Evolutionary conservation across 2,329 filamentous ascomycete species (phyloP).

Genomic region (Aspergillus ochraceoroseus): DNA sequence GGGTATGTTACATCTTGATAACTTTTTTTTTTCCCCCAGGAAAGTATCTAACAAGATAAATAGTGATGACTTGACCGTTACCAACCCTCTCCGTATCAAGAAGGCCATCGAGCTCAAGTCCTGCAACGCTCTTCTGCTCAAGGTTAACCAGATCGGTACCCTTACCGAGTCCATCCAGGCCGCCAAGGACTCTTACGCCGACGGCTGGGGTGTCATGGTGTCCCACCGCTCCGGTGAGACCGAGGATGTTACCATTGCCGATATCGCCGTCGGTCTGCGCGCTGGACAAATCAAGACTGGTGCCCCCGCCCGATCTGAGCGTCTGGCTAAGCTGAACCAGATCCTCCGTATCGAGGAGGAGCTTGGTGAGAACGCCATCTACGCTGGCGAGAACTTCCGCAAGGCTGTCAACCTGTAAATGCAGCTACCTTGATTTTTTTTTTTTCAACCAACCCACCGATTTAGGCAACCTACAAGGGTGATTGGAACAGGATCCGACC

Average conservation of each 20-base stretch:
- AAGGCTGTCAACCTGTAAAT: constrained; percentile 79
- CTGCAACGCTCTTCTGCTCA: constrained; percentile 94
- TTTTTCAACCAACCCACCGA: constrained; percentile 6
- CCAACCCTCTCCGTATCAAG: constrained; percentile 98
- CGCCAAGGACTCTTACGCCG: constrained; percentile 95
- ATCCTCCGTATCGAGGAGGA: constrained; percentile 99
- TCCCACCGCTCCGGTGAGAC: constrained; percentile 99
- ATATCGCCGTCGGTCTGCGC: constrained; percentile 95
- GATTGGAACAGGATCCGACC: constrained; percentile 10
- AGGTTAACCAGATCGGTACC: constrained; percentile 99
- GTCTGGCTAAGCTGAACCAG: constrained; percentile 99
- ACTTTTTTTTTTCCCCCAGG: not conserved
- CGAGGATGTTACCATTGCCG: constrained; percentile 98
- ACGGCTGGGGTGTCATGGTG: constrained; percentile 98
- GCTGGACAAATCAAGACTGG: constrained; percentile 98
- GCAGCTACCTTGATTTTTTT: constrained; percentile 14
- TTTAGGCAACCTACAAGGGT: constrained; percentile 3
- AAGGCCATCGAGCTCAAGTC: constrained; percentile 99
- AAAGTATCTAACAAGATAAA: constrained; percentile 14
- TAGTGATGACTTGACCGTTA: constrained; percentile 94
- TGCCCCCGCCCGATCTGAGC: constrained; percentile 92
- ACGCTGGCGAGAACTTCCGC: constrained; percentile 89
- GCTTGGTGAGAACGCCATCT: constrained; percentile 85
- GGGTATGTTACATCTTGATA: constrained; percentile 49
- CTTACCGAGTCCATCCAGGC: constrained; percentile 98